These are phyloP conservation scores for Aphanocladium album DNA, from an alignment of 2,329 filamentous ascomycete genomes.

Conservation along the genomic window DNA sequence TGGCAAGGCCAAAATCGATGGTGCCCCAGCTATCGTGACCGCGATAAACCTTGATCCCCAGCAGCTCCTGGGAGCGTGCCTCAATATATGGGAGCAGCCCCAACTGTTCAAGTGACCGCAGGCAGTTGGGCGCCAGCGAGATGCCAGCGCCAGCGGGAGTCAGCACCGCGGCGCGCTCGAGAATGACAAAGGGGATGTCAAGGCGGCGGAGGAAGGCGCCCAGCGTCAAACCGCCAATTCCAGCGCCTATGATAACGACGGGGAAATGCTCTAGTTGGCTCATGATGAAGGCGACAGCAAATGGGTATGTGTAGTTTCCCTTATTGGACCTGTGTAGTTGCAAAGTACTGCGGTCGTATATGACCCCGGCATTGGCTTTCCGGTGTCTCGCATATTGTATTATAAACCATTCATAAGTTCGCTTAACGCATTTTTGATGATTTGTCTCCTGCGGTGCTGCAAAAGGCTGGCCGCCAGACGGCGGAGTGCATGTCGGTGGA, in stretches of 20 bases:
- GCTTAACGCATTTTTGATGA: background rate
- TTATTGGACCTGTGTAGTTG: background rate
- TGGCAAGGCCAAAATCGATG: constrained; percentile 7
- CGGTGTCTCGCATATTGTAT: background rate
- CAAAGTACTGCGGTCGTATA: background rate
- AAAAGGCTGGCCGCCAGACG: background rate
- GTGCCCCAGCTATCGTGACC: constrained; percentile 16
- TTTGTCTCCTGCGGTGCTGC: background rate
- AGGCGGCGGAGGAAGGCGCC: constrained; percentile 16
- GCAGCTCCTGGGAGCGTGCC: constrained; percentile 13
- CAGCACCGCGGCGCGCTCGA: constrained; percentile 15
- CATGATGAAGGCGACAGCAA: background rate
- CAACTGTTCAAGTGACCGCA: constrained; percentile 17
- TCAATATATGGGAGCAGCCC: constrained; percentile 15
- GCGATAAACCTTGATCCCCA: constrained; percentile 16
- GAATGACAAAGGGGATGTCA: constrained; percentile 16
- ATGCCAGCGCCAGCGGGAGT: constrained; percentile 18
- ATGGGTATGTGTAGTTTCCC: background rate
- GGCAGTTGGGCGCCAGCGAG: constrained; percentile 17
- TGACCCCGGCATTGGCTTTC: background rate
- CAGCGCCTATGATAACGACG: constrained; percentile 21
- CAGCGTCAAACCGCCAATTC: constrained; percentile 19
- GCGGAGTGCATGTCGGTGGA: background rate
- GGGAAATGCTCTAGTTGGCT: background rate
- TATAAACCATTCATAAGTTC: background rate